Evolutionary conservation across 495 filamentous ascomycete genomes (phyloP), one percentile per base, ranked within the genome.

Genomic region (Lasiosphaeria miniovina): DNA sequence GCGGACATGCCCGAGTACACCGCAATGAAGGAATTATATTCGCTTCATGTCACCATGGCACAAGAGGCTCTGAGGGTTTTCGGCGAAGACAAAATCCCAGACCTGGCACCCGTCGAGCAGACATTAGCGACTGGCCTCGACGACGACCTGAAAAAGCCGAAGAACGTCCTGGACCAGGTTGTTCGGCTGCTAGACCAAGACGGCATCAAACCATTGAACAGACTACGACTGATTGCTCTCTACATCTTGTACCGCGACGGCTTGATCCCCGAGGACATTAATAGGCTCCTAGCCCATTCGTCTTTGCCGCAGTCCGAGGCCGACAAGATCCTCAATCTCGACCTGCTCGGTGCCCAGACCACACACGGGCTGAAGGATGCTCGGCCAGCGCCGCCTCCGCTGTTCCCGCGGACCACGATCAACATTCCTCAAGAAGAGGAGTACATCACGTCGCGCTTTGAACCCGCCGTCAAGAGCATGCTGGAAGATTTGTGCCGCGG

Each of bases 11-110:
- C 92, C 32, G 90, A 98, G 66, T 98, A 95, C 68, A 91, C 95
- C 58, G 88, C 90, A 69, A 89, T 93, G 75, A 96, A 98, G 74
- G 89, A 96, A 70, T 88, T 91, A 38, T 98, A 98, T 68, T 93
- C 94, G 0, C 79, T 98, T 36, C 94, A 98, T 71, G 78, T 98
- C 14, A 93, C 84, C 61, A 98, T 98, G 94, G 95, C 94, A n/a
- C 89, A 96, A 68, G 93, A 96, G 66, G 93, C 91, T 62, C 97
- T 98, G 94, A 90, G 89, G 59, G 81, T 87, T 48, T 98, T 98
- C 65, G 85, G 96, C 66, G 75, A 84, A 17, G 83, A 86, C 63
- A 96, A 96, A 65, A 80, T 98, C 5, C 80, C 86, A 46, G 95
- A 98, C 66, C 80, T 97, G 59, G 93, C 90, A 49, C 87, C 88